Evolutionary conservation across 345 rosid genomes (phyloP).

Genomic region (Citrus mangshanensis): DNA sequence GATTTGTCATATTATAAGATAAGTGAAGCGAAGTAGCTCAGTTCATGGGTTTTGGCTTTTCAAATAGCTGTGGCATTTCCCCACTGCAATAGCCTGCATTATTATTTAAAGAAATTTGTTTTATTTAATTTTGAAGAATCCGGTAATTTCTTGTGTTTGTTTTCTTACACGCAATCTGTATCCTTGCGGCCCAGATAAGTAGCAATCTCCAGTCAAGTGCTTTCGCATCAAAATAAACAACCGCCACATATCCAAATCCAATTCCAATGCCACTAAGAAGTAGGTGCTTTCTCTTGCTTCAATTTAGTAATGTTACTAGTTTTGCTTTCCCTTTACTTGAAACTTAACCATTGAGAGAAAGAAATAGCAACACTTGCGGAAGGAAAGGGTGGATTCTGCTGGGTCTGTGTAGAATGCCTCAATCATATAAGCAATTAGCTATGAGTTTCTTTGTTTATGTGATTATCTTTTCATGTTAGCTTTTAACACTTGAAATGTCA

Average conservation of each 20-base stretch:
- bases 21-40: not conserved
- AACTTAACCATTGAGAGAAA: constrained; percentile 23
- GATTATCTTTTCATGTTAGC: not conserved
- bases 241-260: not conserved
- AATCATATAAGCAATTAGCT: constrained; percentile 39
- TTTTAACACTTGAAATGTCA: constrained; percentile 10
- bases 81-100: not conserved
- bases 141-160: not conserved
- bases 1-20: constrained; percentile 7
- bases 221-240: constrained; percentile 23
- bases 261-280: constrained; percentile 28
- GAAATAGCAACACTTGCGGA: constrained; percentile 67
- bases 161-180: not conserved
- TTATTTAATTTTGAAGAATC: not conserved
- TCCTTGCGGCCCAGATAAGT: constrained; percentile 8
- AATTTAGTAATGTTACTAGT: not conserved
- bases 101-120: no score
- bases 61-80: constrained; percentile 16
- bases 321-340: not conserved
- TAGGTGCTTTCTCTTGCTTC: constrained; percentile 27
- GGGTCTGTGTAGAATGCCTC: constrained; percentile 75
- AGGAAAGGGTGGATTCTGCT: constrained; percentile 62
- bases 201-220: constrained; percentile 22
- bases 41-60: constrained; percentile 14
- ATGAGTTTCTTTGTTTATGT: no score